Conservation (phyloP, 371 early-diverging fungal genomes). For the Batkoa obscura region DNA sequence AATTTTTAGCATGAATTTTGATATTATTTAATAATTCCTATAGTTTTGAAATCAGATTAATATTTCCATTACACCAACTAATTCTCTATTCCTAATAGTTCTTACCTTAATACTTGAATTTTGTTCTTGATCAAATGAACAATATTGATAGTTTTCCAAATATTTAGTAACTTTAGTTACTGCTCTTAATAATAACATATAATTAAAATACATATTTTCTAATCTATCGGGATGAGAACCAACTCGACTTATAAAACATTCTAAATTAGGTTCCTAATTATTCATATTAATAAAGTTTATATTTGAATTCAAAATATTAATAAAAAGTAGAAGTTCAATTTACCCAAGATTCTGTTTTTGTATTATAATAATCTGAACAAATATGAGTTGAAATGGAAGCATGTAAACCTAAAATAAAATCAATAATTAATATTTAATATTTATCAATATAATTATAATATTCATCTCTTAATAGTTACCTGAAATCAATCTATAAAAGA, state of each 20-base stretch:
- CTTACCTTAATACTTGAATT: conserved; percentile 27
- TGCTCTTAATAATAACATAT: conserved; percentile 66
- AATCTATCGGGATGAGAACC: conserved; percentile 79
- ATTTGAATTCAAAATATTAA: not conserved
- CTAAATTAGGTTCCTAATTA: conserved; percentile 48
- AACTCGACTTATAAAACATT: conserved; percentile 73
- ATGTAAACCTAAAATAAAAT: conserved; percentile 55
- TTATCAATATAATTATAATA: conserved; percentile 6
- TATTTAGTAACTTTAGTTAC: conserved; percentile 63
- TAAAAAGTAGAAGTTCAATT: not conserved
- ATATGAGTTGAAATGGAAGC: conserved; percentile 95
- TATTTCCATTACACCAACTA: no score
- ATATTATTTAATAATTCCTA: conserved; percentile 21
- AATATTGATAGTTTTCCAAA: conserved; percentile 44
- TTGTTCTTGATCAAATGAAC: conserved; percentile 25
- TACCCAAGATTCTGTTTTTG: conserved; percentile 74
- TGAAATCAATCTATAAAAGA: conserved; percentile 82
- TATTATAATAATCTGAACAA: conserved; percentile 75
- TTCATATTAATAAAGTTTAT: not conserved
- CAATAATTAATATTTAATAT: conserved; percentile 76
- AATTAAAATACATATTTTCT: conserved; percentile 84
- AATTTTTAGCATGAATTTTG: conserved; percentile 28
- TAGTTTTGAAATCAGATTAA: no score
- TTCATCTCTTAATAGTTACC: conserved; percentile 28
- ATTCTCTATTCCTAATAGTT: no score